These are phyloP conservation scores for Ormosia semicastrata DNA, from an alignment of 306 rosid genomes.

Conservation along the genomic window DNA sequence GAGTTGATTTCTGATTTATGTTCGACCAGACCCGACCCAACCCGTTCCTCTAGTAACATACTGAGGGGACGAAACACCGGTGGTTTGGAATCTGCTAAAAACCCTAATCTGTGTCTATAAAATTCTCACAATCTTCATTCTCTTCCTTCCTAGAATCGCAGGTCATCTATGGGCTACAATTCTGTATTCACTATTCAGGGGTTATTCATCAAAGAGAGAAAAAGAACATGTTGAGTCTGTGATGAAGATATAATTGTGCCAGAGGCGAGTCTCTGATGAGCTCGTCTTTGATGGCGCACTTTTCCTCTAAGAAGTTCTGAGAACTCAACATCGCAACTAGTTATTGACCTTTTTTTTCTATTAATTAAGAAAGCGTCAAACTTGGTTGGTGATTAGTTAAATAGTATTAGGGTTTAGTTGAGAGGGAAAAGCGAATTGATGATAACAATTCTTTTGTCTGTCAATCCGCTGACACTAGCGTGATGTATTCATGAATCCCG, in stretches of 20 bases:
- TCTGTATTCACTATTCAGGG: not conserved
- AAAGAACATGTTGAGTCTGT: conserved; percentile 18
- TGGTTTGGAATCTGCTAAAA: not conserved
- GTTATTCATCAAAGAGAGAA: not conserved
- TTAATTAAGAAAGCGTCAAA: not conserved
- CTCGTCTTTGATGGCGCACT: conserved; percentile 69
- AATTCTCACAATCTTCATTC: not conserved
- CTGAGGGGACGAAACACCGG: not conserved
- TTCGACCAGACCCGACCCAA: not conserved
- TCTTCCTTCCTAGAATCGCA: not conserved
- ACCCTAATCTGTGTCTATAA: conserved; percentile 24
- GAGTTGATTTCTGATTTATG: not conserved
- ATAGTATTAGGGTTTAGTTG: not conserved
- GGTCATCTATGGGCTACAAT: no score
- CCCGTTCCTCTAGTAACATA: not conserved
- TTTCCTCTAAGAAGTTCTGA: conserved; percentile 99
- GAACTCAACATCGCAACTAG: conserved; percentile 28
- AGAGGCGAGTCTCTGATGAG: conserved; percentile 39
- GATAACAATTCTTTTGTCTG: conserved; percentile 69
- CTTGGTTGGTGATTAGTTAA: not conserved
- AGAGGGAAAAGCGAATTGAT: conserved; percentile 52
- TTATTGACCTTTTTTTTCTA: not conserved
- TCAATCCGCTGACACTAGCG: conserved; percentile 71
- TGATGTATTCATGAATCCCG: conserved; percentile 85
- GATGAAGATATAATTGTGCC: conserved; percentile 63